Conservation (phyloP, 306 rosid species). For the Prunus salicina region DNA sequence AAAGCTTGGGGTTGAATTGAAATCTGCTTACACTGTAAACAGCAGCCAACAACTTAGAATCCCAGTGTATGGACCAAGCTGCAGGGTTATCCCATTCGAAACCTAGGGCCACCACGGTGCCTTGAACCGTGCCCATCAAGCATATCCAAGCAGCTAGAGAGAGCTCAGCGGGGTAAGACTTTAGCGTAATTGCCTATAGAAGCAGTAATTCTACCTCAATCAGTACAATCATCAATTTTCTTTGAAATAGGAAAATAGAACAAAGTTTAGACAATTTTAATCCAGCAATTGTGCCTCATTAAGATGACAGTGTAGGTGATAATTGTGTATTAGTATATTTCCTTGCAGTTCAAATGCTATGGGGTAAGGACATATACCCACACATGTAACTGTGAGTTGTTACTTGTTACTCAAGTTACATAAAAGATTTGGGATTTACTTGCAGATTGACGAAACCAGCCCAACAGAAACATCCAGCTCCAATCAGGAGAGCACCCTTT, state of each 20-base stretch:
- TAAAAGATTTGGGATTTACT: not conserved
- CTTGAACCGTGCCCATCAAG: slow-evolving; percentile 35
- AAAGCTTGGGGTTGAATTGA: not conserved
- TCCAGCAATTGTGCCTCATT: too few species aligned
- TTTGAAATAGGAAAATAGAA: too few species aligned
- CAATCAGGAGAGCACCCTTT: slow-evolving; percentile 46
- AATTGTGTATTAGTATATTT: not conserved
- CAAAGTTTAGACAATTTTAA: too few species aligned
- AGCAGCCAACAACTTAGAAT: slow-evolving; percentile 33
- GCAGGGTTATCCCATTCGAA: slow-evolving; percentile 43
- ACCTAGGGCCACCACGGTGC: slow-evolving; percentile 31
- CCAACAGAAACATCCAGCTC: slow-evolving; percentile 48
- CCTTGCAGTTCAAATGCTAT: not conserved
- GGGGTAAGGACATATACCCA: too few species aligned
- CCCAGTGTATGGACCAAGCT: slow-evolving; percentile 47
- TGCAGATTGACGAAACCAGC: slow-evolving; percentile 43
- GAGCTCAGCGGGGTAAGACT: slow-evolving; percentile 51
- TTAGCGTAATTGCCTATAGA: slow-evolving; percentile 44
- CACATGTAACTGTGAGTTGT: not conserved
- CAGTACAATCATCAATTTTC: too few species aligned
- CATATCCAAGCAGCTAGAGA: slow-evolving; percentile 52
- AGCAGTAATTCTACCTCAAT: not conserved
- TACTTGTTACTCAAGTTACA: not conserved
- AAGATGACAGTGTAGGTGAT: not conserved
- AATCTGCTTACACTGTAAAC: slow-evolving; percentile 39